phyloP scores from a whole-genome alignment of 176 grass and related monocot species.

The Triticum turgidum region DNA sequence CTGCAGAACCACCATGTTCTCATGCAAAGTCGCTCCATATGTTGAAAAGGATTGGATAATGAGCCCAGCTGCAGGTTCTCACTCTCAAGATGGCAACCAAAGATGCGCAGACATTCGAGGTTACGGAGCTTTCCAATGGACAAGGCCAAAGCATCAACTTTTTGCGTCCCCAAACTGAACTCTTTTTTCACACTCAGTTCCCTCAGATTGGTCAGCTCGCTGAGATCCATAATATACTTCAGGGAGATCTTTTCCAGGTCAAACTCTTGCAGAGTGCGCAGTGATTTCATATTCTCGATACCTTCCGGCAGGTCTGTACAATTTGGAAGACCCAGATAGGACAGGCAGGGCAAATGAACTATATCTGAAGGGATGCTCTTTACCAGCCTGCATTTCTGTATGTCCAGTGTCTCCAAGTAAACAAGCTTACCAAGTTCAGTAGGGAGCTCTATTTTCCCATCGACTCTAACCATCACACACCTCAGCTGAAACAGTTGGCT shows the following conservation, averaged over 20 bases:
- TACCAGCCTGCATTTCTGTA: fast-evolving
- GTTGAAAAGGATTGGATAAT: neutral
- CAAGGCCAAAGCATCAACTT: neutral
- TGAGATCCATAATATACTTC: neutral
- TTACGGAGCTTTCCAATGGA: neutral
- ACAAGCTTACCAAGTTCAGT: too few species aligned
- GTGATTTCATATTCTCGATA: neutral
- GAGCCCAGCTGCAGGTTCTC: neutral
- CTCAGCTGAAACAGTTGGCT: too few species aligned
- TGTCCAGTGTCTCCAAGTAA: too few species aligned
- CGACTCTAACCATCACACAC: too few species aligned
- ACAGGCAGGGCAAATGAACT: neutral
- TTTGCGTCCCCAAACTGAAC: neutral
- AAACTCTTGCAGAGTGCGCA: neutral
- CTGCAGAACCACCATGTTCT: neutral
- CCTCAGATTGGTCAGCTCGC: neutral
- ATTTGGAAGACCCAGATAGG: neutral
- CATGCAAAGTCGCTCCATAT: neutral
- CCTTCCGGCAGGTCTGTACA: neutral
- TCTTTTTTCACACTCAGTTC: too few species aligned
- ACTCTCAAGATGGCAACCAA: too few species aligned
- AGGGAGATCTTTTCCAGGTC: neutral
- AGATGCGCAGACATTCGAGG: neutral
- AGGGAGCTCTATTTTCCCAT: too few species aligned
- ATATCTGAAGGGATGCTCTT: neutral